Conservation (phyloP, 352 stramenopile species). For the Globisporangium emineosum region DNA sequence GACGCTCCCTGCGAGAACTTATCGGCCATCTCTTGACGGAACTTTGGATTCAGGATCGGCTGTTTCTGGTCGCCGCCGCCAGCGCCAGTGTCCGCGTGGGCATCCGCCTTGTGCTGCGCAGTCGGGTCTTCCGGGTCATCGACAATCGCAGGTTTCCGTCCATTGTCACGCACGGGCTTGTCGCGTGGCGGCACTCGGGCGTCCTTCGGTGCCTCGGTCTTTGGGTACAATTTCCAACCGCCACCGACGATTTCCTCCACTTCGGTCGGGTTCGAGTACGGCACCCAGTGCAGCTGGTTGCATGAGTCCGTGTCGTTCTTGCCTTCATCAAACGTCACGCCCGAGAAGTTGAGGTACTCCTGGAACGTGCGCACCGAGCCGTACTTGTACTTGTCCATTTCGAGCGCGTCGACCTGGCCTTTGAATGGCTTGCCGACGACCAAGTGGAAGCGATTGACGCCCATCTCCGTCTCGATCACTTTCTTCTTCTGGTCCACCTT, state of each 20-base stretch:
- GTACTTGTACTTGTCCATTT: constrained; percentile 61
- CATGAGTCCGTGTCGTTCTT: constrained; percentile 59
- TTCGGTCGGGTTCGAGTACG: constrained; percentile 49
- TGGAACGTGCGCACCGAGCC: constrained; percentile 51
- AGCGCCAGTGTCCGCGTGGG: constrained; percentile 38
- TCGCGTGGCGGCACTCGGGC: constrained; percentile 2
- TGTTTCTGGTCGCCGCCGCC: constrained; percentile 27
- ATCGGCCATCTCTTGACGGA: constrained; percentile 45
- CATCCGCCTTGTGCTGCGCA: constrained; percentile 28
- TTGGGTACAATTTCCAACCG: constrained; percentile 44
- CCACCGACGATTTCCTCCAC: constrained; percentile 47
- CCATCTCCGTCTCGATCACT: constrained; percentile 49
- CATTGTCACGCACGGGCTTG: constrained; percentile 18
- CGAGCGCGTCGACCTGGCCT: constrained; percentile 50
- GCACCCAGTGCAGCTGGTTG: constrained; percentile 68
- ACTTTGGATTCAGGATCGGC: constrained; percentile 25
- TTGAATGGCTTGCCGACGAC: constrained; percentile 57
- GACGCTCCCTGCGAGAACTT: constrained; percentile 26
- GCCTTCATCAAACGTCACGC: constrained; percentile 44
- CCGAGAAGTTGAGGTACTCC: constrained; percentile 60
- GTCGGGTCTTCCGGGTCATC: constrained; percentile 32
- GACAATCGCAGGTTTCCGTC: constrained; percentile 20
- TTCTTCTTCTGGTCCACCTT: constrained; percentile 41
- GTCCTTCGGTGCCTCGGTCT: constrained; percentile 11
- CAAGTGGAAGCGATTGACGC: constrained; percentile 53